Evolutionary conservation across 768 basidiomycete species (phyloP), one percentile per base, ranked within the genome.

Genomic region (Brasilioporus rufonigricans): DNA sequence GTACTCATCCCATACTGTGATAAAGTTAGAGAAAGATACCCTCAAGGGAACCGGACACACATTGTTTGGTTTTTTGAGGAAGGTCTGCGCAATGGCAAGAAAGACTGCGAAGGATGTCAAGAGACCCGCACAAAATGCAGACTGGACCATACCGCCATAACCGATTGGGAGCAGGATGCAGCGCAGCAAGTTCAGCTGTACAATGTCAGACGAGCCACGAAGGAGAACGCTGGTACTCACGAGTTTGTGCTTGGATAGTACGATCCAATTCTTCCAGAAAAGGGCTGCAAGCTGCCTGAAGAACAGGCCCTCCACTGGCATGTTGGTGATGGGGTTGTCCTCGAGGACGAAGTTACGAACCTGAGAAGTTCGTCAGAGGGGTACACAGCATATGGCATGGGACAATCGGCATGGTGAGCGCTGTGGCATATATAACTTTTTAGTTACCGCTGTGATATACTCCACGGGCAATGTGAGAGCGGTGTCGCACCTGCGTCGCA

Each of bases 261-360:
- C 76, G 40, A 88, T 86, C 84, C 84, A 87, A 59, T 89, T 89
- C 74, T 89, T 89, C 80, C 82, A 79, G 52, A 81, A 78, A 24
- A 89, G 69, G 3, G 80, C 81, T 4, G 70, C 67, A 53, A 85
- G 77, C 71, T 89, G 87, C 31, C 79, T 76, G 75, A 81, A 80
- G 65, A 87, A 85, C 32, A 84, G 68, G 52, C 56, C 57, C 2
- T 24, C 35, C 71, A n/a, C n/a, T n/a, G n/a, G n/a, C n/a, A 71
- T 74, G 31, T 29, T 44, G 31, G 14, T 11, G 16, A 44, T 47
- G 44, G 24, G 44, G 14, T 18, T 32, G 35, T 13, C 18, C 41
- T 53, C 13, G 33, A 32, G 9, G 48, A n/a, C 33, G 46, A 31
- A 36, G 11, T 46, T 61, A 55, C 13, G 32, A 10, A 38, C 38